Evolutionary conservation across 345 rosid genomes (phyloP), one percentile per base, ranked within the genome.

Genomic region (Passiflora organensis): DNA sequence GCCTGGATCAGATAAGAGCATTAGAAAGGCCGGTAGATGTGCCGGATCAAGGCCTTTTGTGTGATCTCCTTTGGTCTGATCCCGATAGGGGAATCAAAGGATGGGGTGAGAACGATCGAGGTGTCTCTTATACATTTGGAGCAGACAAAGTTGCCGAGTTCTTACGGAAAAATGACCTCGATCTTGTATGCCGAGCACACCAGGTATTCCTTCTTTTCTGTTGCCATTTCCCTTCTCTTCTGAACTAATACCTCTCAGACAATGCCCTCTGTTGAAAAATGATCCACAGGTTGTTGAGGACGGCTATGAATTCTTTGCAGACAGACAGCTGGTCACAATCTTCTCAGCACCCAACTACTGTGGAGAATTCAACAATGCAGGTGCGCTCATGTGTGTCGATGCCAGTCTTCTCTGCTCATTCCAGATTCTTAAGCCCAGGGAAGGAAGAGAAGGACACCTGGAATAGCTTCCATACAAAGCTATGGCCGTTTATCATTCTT

Each of bases 281-380:
- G n/a, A n/a, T n/a, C 13, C 8, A 15, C 58, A 54, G 55, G 60
- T 63, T 14, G 60, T 55, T 15, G 60, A 55, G 38, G 61, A 63
- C 55, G 68, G 68, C 10, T 63, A 63, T 15, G 68, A 63, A 28
- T 63, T 63, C 68, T 63, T 63, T 32, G 60, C 68, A 3, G 68
- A 63, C 13, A 48, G 68, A 28, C 68, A 63, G 42, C 58, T 55
- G 55, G 68, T 55, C 13, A 63, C 61, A 13, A 55, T 63, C 38
- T 63, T 55, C 53, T 54, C 61, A 17, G 61, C 68, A 3, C 68
- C 68, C 2, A 63, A 63, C 52, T 63, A 63, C 50, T 63, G 68
- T 28, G 61, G 68, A 25, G 68, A 63, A 32, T 63, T 55, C 23
- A 63, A 63, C 55, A 63, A 63, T 63, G 68, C 68, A 14, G 61